Conservation (phyloP, 2,329 filamentous ascomycete genomes). For the Cadophora sp. region DNA sequence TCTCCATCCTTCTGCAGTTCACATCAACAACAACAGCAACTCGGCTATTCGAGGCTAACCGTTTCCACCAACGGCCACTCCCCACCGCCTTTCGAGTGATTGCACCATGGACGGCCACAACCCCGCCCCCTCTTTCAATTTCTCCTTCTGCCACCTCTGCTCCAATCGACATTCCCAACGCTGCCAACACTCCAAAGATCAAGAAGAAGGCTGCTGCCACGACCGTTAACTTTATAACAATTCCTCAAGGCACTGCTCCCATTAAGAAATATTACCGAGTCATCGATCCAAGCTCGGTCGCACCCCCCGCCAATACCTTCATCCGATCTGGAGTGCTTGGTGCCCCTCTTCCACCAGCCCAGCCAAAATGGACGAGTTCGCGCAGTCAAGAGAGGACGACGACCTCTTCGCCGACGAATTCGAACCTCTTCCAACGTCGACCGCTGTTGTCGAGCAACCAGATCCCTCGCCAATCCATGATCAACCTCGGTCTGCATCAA, state of each 20-base stretch:
- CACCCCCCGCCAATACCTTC: slow-evolving; percentile 6
- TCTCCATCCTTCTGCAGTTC: not conserved
- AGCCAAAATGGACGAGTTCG: slow-evolving; percentile 44
- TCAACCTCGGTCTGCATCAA: not conserved
- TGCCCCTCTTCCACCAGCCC: not conserved
- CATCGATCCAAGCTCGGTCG: slow-evolving; percentile 3
- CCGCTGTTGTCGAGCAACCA: slow-evolving; percentile 29
- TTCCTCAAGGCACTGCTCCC: slow-evolving; percentile 7
- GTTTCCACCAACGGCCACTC: slow-evolving; percentile 10
- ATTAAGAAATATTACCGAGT: not conserved
- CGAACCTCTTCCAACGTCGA: slow-evolving; percentile 38
- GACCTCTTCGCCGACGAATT: slow-evolving; percentile 46
- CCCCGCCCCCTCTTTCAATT: not conserved
- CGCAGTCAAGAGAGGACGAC: slow-evolving; percentile 44
- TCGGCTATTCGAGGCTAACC: not conserved
- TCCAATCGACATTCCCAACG: slow-evolving; percentile 1
- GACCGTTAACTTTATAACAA: not conserved
- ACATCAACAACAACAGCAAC: not conserved
- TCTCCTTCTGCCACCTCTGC: not conserved
- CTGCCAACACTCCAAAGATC: not conserved
- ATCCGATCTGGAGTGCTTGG: not conserved
- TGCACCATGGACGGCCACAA: slow-evolving; percentile 3
- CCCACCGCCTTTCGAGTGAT: not conserved
- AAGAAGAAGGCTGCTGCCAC: not conserved
- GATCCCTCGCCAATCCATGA: slow-evolving; percentile 2